These are phyloP conservation scores for Filobasidium uniguttulatum DNA, from an alignment of 1,284 basidiomycete genomes.

Conservation along the genomic window DNA sequence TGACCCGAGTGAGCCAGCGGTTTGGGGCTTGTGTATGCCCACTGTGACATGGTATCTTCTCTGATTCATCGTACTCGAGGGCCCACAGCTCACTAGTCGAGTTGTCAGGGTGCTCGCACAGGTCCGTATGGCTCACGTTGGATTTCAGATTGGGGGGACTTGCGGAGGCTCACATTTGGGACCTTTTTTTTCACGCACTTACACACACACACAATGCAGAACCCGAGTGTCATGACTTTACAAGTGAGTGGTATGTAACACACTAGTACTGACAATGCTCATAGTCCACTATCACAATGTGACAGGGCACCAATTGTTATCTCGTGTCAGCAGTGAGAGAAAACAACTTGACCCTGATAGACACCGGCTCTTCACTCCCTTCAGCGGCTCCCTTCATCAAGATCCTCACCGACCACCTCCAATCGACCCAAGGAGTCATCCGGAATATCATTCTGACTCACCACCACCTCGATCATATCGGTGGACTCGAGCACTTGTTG, in stretches of 20 bases:
- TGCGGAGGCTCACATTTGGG: too few species aligned
- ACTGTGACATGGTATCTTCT: not conserved
- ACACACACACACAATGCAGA: too few species aligned
- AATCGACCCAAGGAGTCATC: not conserved
- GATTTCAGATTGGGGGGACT: not conserved
- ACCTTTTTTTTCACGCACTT: too few species aligned
- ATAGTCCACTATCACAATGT: not conserved
- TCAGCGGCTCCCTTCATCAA: slow-evolving; percentile 8
- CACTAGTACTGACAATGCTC: too few species aligned
- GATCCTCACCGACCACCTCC: not conserved
- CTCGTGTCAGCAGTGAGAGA: not conserved
- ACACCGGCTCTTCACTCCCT: slow-evolving; percentile 10
- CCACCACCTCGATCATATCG: slow-evolving; percentile 11
- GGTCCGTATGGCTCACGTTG: not conserved
- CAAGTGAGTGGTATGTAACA: not conserved
- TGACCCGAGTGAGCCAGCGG: too few species aligned
- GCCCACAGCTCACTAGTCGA: slow-evolving; percentile 2
- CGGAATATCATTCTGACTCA: slow-evolving; percentile 9
- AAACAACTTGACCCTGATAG: slow-evolving; percentile 3
- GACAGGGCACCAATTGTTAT: slow-evolving; percentile 12
- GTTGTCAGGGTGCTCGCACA: slow-evolving; percentile 8
- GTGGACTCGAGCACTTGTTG: slow-evolving; percentile 5
- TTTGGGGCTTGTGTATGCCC: too few species aligned
- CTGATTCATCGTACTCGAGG: not conserved
- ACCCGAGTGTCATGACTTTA: slow-evolving; percentile 11